phyloP scores from a whole-genome alignment of 495 filamentous ascomycete species.

The Collariella sp. region DNA sequence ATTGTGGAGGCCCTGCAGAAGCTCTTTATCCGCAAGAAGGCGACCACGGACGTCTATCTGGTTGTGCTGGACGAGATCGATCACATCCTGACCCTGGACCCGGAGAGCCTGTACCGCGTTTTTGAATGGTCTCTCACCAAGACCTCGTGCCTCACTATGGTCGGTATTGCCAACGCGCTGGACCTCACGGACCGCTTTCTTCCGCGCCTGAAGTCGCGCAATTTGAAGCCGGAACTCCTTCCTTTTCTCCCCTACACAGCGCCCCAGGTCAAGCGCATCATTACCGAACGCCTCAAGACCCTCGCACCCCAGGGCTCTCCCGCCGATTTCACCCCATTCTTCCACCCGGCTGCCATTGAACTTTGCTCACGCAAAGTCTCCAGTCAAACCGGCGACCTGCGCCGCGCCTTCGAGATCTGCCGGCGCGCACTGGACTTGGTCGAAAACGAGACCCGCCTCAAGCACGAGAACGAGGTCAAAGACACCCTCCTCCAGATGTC shows the following conservation, averaged over 20 bases:
- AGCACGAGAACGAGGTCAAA: slow-evolving; percentile 46
- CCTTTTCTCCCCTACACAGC: slow-evolving; percentile 91
- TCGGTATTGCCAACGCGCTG: slow-evolving; percentile 94
- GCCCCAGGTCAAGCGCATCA: slow-evolving; percentile 76
- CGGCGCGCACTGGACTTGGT: slow-evolving; percentile 83
- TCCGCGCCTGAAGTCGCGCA: slow-evolving; percentile 84
- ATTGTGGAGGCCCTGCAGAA: slow-evolving; percentile 52
- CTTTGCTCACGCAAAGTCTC: slow-evolving; percentile 91
- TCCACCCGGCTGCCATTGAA: slow-evolving; percentile 88
- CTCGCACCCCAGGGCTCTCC: slow-evolving; percentile 46
- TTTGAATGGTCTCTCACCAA: slow-evolving; percentile 87
- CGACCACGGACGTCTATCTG: slow-evolving; percentile 51
- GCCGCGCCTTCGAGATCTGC: slow-evolving; percentile 91
- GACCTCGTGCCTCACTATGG: slow-evolving; percentile 66
- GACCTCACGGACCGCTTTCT: slow-evolving; percentile 94
- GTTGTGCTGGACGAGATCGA: slow-evolving; percentile 93
- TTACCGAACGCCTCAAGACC: slow-evolving; percentile 71
- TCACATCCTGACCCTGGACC: slow-evolving; percentile 76
- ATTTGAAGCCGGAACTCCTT: slow-evolving; percentile 78
- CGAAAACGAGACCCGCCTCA: slow-evolving; percentile 68
- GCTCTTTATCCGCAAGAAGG: slow-evolving; percentile 56
- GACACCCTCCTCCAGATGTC: slow-evolving; percentile 42
- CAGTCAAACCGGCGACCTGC: slow-evolving; percentile 84
- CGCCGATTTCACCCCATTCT: slow-evolving; percentile 65
- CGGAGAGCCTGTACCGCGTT: slow-evolving; percentile 76